Evolutionary conservation across 345 rosid genomes (phyloP), one percentile per base, ranked within the genome.

Genomic region (Zanthoxylum bungeanum): DNA sequence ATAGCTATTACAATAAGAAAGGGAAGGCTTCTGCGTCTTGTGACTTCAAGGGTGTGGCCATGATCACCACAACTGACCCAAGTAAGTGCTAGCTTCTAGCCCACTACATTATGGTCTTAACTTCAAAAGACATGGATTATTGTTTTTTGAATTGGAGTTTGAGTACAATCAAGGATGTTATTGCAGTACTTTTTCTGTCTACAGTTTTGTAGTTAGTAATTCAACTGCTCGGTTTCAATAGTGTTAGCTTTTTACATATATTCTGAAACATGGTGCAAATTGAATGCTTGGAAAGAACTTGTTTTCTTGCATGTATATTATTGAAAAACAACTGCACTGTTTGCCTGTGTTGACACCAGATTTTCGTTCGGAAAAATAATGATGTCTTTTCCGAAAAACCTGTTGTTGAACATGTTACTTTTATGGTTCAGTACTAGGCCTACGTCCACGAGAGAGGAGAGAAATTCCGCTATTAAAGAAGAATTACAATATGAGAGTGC

Each of bases 31-130:
- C 88, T 64, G 96, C 92, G 39, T 87, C 99, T 39, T 95, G 99
- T 80, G 97, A 95, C 79, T 95, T 95, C 81, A 89, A 95, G 83
- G 99, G 98, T 34, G 94, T 88, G 53, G 99, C 93, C 63, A 89
- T 85, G 88, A 91, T 92, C 85, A 95, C 99, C 66, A 89, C 98
- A 59, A 86, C 93, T 6, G 94, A 95, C 74, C 99, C 99, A 80
- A 92, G 99, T 95, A 88, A 88, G 98, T 73, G 4, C 37, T 52
- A 47, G 2, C 33, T 33, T 40, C 36, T n/a, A 6, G 31, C 9
- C 39, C 55, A 12, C 21, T 57, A 9, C 61, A 16, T 55, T 1
- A 16, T 57, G 36, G 22, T 63, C 44, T 22, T 16, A 16, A 9
- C 56, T 64, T 44, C 37, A 70, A 63, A 40, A 22, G 67, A 6